A percentile compares a stretch with the other conserved stretches of the same genome.
These are phyloP conservation scores for Helenozyma baotianmanensis DNA, from an alignment of 805 yeast genomes.

Conservation along the genomic window DNA sequence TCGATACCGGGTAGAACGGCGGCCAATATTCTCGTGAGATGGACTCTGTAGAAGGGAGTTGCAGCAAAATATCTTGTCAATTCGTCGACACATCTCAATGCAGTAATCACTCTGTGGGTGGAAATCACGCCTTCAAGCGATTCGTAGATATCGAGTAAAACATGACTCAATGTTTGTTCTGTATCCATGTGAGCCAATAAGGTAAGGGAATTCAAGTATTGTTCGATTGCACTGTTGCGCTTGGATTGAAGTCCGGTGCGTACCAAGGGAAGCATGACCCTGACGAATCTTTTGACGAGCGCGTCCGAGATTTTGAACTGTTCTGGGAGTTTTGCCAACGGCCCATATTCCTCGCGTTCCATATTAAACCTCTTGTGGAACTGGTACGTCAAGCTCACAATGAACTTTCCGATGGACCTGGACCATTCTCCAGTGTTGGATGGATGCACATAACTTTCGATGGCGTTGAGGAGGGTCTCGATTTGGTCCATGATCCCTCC, in stretches of 20 bases:
- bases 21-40: conserved; percentile 67
- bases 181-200: conserved; percentile 65
- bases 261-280: conserved; percentile 51
- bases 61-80: conserved; percentile 63
- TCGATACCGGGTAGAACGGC: conserved; percentile 79
- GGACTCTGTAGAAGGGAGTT: conserved; percentile 65
- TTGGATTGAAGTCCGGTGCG: conserved; percentile 78
- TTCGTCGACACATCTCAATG: conserved; percentile 62
- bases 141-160: conserved; percentile 71
- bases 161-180: conserved; percentile 44
- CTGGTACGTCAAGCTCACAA: conserved; percentile 54
- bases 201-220: conserved; percentile 56
- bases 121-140: conserved; percentile 66
- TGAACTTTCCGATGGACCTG: conserved; percentile 56
- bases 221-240: conserved; percentile 47
- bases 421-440: conserved; percentile 94
- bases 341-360: conserved; percentile 40
- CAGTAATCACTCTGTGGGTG: conserved; percentile 73
- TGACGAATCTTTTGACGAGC: conserved; percentile 40
- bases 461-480: conserved; percentile 55
- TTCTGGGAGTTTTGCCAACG: conserved; percentile 21
- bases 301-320: conserved; percentile 32
- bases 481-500: conserved; percentile 51
- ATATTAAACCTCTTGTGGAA: conserved; percentile 54
- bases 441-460: conserved; percentile 85